phyloP scores from a whole-genome alignment of 164 flowering plant species.

The Litsea cubeba region DNA sequence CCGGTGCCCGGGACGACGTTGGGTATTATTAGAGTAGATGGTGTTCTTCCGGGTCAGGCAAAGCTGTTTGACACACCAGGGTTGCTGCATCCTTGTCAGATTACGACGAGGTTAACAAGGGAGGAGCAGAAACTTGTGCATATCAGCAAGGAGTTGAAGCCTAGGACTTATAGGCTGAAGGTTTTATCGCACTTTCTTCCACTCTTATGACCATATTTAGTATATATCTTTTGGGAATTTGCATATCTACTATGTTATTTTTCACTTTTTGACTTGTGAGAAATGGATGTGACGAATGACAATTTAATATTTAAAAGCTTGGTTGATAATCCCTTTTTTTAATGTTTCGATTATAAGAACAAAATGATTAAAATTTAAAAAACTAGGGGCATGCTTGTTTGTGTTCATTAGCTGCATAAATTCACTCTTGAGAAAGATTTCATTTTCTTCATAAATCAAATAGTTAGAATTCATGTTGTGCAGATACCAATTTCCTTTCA shows the following conservation, averaged over 20 bases:
- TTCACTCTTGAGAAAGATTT: too few species aligned
- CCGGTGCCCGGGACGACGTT: slow-evolving; percentile 95
- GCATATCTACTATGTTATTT: slow-evolving; percentile 9
- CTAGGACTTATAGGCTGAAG: slow-evolving; percentile 86
- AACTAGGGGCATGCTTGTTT: too few species aligned
- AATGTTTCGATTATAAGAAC: too few species aligned
- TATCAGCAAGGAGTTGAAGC: slow-evolving; percentile 78
- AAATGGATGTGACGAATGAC: not conserved
- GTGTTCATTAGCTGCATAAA: too few species aligned
- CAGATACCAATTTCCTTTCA: too few species aligned
- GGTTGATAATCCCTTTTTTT: too few species aligned
- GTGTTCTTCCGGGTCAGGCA: slow-evolving; percentile 69
- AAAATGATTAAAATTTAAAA: too few species aligned
- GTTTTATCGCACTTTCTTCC: slow-evolving; percentile 22
- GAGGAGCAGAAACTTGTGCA: slow-evolving; percentile 88
- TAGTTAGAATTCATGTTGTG: too few species aligned
- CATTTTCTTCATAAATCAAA: too few species aligned
- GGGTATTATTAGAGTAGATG: slow-evolving; percentile 88
- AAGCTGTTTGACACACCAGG: slow-evolving; percentile 96
- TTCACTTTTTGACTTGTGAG: not conserved
- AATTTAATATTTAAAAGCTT: not conserved
- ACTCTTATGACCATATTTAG: not conserved
- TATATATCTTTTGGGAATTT: not conserved
- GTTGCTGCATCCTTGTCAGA: slow-evolving; percentile 79
- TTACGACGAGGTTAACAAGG: slow-evolving; percentile 70